A percentile compares a stretch with the other conserved stretches of the same genome.
Evolutionary conservation across 345 rosid genomes (phyloP).

Genomic region (Hypericum androsaemum): DNA sequence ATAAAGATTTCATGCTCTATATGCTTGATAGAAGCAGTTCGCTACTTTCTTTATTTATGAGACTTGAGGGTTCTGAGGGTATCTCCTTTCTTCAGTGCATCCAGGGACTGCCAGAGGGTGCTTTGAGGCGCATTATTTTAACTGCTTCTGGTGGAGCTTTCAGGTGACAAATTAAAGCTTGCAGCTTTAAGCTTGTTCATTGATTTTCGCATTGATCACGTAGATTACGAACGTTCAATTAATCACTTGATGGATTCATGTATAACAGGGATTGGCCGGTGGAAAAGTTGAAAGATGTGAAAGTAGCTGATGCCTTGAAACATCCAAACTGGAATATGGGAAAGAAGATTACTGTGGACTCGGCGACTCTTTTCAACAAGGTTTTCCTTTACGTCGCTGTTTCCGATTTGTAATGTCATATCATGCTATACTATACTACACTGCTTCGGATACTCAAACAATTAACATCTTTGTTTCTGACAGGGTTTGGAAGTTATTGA

Average conservation of each 20-base stretch:
- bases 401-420: not conserved
- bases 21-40: too few species aligned
- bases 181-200: constrained; percentile 6
- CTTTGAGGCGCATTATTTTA: constrained; percentile 70
- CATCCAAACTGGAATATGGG: constrained; percentile 99
- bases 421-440: too few species aligned
- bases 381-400: constrained; percentile 20
- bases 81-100: constrained; percentile 59
- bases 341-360: constrained; percentile 90
- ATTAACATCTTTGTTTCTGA: constrained; percentile 5
- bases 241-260: constrained; percentile 8
- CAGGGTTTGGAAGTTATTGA: constrained; percentile 97
- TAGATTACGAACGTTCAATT: too few species aligned
- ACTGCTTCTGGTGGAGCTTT: constrained; percentile 99
- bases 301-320: constrained; percentile 92
- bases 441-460: not conserved
- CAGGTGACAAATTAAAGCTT: constrained; percentile 48
- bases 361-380: constrained; percentile 97
- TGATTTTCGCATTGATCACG: not conserved
- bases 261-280: constrained; percentile 72
- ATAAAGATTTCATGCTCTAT: not conserved
- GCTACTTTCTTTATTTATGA: constrained; percentile 9
- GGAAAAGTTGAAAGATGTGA: constrained; percentile 81
- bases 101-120: constrained; percentile 88
- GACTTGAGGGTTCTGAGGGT: not conserved